Conservation (phyloP, 768 basidiomycete genomes). For the Suillus sp. region DNA sequence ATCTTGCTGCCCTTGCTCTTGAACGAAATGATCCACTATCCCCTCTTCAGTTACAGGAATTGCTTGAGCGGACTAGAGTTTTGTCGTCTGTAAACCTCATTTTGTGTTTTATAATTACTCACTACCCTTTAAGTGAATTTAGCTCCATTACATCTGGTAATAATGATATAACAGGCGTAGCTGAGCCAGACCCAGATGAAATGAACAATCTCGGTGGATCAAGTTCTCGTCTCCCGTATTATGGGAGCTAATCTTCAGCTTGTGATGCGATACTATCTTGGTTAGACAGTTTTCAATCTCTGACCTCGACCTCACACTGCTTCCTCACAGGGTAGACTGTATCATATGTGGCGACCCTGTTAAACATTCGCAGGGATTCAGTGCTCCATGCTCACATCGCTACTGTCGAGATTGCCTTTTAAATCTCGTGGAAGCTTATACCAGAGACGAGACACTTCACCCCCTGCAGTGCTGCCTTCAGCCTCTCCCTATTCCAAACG, state of each 20-base stretch:
- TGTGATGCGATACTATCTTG: neutral
- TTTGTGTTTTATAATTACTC: neutral
- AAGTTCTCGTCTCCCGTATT: neutral
- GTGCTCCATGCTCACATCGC: conserved; percentile 46
- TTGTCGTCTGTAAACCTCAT: neutral
- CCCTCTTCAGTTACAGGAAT: conserved; percentile 21
- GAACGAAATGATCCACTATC: conserved; percentile 27
- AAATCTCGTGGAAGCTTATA: conserved; percentile 43
- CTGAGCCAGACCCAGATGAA: neutral
- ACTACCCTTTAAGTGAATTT: neutral
- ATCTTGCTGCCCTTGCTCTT: conserved; percentile 41
- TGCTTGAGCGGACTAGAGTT: conserved; percentile 12
- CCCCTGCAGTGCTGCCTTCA: conserved; percentile 54
- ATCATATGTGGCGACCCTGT: conserved; percentile 46
- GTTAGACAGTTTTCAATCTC: neutral
- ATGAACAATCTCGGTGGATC: neutral
- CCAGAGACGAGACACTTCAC: conserved; percentile 51
- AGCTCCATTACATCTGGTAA: conserved; percentile 1
- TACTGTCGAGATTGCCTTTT: conserved; percentile 49
- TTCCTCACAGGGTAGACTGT: conserved; percentile 35
- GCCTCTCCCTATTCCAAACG: conserved; percentile 30
- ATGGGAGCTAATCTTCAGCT: neutral
- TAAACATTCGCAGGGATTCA: conserved; percentile 27
- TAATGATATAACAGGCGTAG: neutral
- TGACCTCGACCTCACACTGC: neutral